Percentiles rank a stretch among this genome's conserved stretches.
phyloP scores from a whole-genome alignment of 768 basidiomycete genomes.

The Russula compacta region DNA sequence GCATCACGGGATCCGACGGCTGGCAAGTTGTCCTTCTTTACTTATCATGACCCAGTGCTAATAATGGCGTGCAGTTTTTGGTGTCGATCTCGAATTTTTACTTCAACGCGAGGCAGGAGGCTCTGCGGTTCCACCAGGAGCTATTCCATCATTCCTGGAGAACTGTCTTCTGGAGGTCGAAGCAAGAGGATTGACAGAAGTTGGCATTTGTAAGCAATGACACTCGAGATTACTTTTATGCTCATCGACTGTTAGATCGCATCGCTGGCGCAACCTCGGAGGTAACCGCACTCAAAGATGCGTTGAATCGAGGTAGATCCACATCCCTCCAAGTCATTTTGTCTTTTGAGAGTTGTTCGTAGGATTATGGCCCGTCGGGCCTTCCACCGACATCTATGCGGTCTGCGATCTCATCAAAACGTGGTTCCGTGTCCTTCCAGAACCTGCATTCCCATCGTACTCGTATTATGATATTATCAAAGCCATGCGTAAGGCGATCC shows the following conservation, averaged over 20 bases:
- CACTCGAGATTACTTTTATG: background rate
- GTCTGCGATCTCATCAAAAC: constrained; percentile 78
- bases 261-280: constrained; percentile 69
- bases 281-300: constrained; percentile 60
- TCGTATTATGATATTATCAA: constrained; percentile 63
- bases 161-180: constrained; percentile 66
- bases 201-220: constrained; percentile 62
- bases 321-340: background rate
- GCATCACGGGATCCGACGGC: constrained; percentile 65
- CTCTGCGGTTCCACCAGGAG: constrained; percentile 41
- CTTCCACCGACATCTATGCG: constrained; percentile 66
- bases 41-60: constrained; percentile 25
- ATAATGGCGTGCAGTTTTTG: constrained; percentile 36
- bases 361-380: constrained; percentile 54
- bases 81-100: constrained; percentile 64
- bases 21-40: constrained; percentile 40
- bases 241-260: constrained; percentile 44
- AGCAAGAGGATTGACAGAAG: constrained; percentile 64
- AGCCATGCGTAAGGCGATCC: constrained; percentile 45
- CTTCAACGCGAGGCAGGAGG: constrained; percentile 54
- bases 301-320: constrained; percentile 57
- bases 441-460: constrained; percentile 63
- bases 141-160: constrained; percentile 58
- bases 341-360: constrained; percentile 1
- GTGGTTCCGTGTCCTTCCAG: constrained; percentile 78